These are phyloP conservation scores for Xylaria sp. DNA, from an alignment of 2,329 filamentous ascomycete genomes.

Conservation along the genomic window DNA sequence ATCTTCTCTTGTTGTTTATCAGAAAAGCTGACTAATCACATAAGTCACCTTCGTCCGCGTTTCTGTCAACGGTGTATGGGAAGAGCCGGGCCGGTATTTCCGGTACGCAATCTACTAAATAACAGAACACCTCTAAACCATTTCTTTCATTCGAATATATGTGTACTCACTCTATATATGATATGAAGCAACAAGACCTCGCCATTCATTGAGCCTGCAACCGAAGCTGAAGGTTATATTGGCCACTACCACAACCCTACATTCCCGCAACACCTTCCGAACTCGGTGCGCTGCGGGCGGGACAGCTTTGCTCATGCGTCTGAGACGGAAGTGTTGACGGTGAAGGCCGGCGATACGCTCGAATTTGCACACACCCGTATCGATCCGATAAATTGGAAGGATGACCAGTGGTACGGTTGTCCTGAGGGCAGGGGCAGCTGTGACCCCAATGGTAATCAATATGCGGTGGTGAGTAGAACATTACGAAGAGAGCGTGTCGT, in stretches of 20 bases:
- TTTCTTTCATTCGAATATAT: no score
- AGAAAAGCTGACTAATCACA: no score
- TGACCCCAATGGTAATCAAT: background rate
- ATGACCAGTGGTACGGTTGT: background rate
- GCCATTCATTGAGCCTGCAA: background rate
- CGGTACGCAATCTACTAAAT: no score
- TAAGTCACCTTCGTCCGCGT: no score
- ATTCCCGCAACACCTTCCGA: background rate
- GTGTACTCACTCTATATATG: background rate
- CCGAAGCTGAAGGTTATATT: background rate
- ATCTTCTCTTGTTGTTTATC: no score
- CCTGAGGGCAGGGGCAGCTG: background rate
- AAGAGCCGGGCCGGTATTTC: no score
- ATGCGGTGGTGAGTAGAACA: background rate
- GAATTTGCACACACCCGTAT: background rate
- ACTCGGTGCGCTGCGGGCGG: background rate
- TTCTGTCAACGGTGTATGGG: no score
- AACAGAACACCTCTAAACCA: no score
- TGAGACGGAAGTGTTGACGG: background rate
- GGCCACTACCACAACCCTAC: background rate
- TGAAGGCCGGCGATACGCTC: background rate
- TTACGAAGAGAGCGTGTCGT: background rate
- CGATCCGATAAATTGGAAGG: background rate
- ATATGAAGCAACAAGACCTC: background rate
- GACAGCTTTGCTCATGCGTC: background rate